Evolutionary conservation across 1,284 basidiomycete species (phyloP), one percentile per base, ranked within the genome.

Genomic region (Polyporus tsugae): DNA sequence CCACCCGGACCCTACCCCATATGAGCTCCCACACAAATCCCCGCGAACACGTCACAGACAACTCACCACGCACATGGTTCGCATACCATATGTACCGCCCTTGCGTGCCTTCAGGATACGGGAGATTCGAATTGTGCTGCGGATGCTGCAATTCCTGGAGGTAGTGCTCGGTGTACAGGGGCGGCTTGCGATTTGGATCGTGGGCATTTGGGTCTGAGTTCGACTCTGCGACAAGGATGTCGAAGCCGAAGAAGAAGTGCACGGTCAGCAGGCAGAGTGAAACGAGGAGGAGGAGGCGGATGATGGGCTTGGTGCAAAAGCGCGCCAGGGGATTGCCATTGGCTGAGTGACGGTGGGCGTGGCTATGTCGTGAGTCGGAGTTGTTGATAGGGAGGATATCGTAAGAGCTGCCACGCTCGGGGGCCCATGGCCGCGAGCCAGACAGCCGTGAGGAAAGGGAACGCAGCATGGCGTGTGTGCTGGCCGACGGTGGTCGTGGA

Each of bases 1-100:
- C 87, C 88, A 90, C 4, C 88, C 88, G 42, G 82, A 80, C 15
- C 73, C 85, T 84, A 70, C 22, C 22, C 33, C 22, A 6, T 22
- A 39, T 60, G 58, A 60, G 58, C 38, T 19, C 53, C 53, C 33
- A 38, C 35, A n/a, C 58, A 41, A 36, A 36, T 39, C 6, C 36
- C 36, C 58, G 38, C 38, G n/a, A 36, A 60, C 38, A 49, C 17
- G 35, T 42, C 46, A 49, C 46, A 22, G 5, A 6, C 5, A 4
- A 71, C 82, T 65, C 63, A 86, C 84, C 72, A 0, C 72, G 75
- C n/a, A 83, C 80, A 73, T 89, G 87, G 60, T 88, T 89, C 1
- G 83, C 77, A 39, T 80, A 80, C 76, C 81, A 86, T 6, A 89
- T 74, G 71, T 84, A 89, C 67, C 82, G 82, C 0, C 81, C 82